phyloP scores from a whole-genome alignment of 1,284 basidiomycete genomes.

The Gymnopus androsaceus region DNA sequence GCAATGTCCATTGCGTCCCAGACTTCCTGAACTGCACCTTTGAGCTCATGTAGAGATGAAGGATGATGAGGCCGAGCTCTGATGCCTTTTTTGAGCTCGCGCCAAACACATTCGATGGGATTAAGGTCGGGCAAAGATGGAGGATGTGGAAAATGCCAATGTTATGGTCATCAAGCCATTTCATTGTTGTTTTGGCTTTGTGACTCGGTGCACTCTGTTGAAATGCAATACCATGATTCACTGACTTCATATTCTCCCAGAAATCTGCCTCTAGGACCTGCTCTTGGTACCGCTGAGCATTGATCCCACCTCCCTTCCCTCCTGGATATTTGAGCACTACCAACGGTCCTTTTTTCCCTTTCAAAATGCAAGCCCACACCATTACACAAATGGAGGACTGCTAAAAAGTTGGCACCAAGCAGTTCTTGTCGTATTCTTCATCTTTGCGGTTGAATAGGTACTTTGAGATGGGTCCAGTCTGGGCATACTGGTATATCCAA shows the following conservation, averaged over 20 bases:
- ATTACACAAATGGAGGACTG: too few species aligned
- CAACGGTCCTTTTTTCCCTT: slow-evolving; percentile 20
- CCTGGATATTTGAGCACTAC: slow-evolving; percentile 19
- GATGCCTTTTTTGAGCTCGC: background rate
- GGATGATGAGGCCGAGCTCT: slow-evolving; percentile 11
- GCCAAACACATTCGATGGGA: slow-evolving; percentile 1
- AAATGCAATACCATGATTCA: background rate
- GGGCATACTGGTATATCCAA: too few species aligned
- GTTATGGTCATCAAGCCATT: background rate
- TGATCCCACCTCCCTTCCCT: slow-evolving; percentile 22
- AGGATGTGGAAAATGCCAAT: background rate
- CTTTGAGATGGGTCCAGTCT: too few species aligned
- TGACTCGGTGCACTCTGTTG: background rate
- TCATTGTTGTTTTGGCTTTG: too few species aligned
- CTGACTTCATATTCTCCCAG: background rate
- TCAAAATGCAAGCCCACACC: slow-evolving; percentile 15
- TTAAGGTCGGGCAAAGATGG: background rate
- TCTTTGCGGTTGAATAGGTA: too few species aligned
- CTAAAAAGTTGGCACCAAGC: slow-evolving; percentile 17
- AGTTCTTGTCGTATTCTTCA: slow-evolving; percentile 15
- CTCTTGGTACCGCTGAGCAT: slow-evolving; percentile 15
- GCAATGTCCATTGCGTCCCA: slow-evolving; percentile 24
- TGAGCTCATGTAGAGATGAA: slow-evolving; percentile 22
- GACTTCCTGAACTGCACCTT: slow-evolving; percentile 18
- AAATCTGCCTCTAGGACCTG: slow-evolving; percentile 22